phyloP scores from a whole-genome alignment of 1,284 basidiomycete species.

The Boletus mariae region DNA sequence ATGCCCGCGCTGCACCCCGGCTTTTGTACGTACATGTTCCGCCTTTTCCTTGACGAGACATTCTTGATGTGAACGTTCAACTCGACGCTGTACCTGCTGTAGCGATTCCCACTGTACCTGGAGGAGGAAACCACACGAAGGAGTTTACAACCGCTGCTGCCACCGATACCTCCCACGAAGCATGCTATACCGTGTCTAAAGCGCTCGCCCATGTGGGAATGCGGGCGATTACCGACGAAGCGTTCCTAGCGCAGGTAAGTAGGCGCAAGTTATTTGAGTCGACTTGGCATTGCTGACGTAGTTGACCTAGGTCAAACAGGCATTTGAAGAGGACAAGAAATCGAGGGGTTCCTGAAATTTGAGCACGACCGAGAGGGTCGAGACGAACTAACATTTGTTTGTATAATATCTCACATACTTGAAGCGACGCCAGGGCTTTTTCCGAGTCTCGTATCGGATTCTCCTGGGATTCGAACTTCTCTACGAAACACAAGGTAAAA shows the following conservation, averaged over 20 bases:
- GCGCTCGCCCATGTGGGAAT: slow-evolving; percentile 58
- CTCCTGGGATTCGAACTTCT: background rate
- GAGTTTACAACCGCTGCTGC: slow-evolving; percentile 54
- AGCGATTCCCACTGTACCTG: slow-evolving; percentile 53
- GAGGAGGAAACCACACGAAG: slow-evolving; percentile 64
- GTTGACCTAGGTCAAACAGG: slow-evolving; percentile 24
- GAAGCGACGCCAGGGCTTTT: background rate
- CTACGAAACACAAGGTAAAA: background rate
- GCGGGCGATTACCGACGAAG: slow-evolving; percentile 52
- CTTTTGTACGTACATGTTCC: slow-evolving; percentile 35
- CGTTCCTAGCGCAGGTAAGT: slow-evolving; percentile 23
- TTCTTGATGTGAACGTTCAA: background rate
- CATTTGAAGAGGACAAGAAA: slow-evolving; percentile 28
- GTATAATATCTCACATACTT: background rate
- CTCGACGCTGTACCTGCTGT: background rate
- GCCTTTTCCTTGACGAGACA: background rate
- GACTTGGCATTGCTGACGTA: background rate
- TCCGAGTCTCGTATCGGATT: background rate
- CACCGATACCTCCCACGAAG: slow-evolving; percentile 53
- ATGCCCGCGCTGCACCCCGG: slow-evolving; percentile 47
- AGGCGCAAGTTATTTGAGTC: background rate
- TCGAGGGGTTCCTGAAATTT: slow-evolving; percentile 7
- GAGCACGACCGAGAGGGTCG: background rate
- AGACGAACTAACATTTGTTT: background rate
- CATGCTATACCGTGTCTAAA: slow-evolving; percentile 53